phyloP scores from a whole-genome alignment of 805 yeast species.

The Wickerhamomyces strasburgensis region DNA sequence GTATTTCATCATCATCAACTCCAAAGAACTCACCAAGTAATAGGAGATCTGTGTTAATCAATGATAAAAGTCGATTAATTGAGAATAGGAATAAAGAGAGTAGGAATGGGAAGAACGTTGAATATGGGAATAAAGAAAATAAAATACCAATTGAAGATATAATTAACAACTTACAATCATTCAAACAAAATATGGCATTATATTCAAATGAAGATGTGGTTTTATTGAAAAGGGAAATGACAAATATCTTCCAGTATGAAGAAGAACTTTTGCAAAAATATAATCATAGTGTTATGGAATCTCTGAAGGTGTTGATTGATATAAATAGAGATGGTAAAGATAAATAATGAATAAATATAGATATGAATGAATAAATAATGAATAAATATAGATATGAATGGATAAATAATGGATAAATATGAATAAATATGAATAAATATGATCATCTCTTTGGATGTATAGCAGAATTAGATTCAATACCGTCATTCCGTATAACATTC shows the following conservation, averaged over 20 bases:
- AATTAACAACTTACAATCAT: slow-evolving; percentile 8
- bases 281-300: slow-evolving; percentile 18
- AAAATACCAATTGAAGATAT: slow-evolving; percentile 14
- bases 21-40: slow-evolving; percentile 8
- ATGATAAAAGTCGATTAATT: slow-evolving; percentile 7
- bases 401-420: slow-evolving; percentile 4
- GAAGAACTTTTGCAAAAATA: slow-evolving; percentile 32
- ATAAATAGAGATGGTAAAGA: slow-evolving; percentile 8
- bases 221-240: slow-evolving; percentile 22
- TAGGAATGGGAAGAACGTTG: too few species aligned
- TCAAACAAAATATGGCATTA: slow-evolving; percentile 16
- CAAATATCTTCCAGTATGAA: slow-evolving; percentile 20
- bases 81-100: slow-evolving; percentile 1
- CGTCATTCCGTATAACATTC: too few species aligned
- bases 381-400: slow-evolving; percentile 1
- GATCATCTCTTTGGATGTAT: slow-evolving; percentile 32
- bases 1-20: slow-evolving; percentile 8
- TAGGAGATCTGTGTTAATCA: slow-evolving; percentile 8
- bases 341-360: slow-evolving; percentile 3
- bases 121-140: slow-evolving; percentile 14
- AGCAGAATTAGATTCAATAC: slow-evolving; percentile 35
- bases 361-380: slow-evolving; percentile 7
- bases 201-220: slow-evolving; percentile 20
- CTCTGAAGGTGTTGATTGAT: slow-evolving; percentile 9
- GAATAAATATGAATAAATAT: slow-evolving; percentile 9